Conservation (phyloP, 2,329 filamentous ascomycete species). For the Cordyceps pruinosa region DNA sequence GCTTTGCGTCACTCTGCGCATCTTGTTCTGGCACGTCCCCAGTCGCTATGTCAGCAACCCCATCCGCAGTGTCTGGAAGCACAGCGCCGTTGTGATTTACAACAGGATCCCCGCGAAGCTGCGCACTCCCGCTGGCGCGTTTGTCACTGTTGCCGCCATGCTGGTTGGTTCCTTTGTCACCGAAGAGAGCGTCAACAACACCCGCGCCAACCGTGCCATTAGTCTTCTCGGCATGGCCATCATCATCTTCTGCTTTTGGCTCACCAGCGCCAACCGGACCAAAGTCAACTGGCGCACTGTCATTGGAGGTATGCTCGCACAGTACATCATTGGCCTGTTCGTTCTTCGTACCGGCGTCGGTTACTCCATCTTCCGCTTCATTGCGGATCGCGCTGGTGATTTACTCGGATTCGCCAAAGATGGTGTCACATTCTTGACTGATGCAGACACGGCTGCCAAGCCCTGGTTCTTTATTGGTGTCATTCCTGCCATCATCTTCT, state of each 20-base stretch:
- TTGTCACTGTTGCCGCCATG: slow-evolving; percentile 62
- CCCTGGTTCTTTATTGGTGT: slow-evolving; percentile 70
- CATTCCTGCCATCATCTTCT: slow-evolving; percentile 92
- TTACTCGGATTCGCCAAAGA: slow-evolving; percentile 69
- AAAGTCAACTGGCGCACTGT: slow-evolving; percentile 68
- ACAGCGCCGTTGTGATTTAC: slow-evolving; percentile 53
- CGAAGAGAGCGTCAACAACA: slow-evolving; percentile 67
- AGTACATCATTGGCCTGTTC: slow-evolving; percentile 84
- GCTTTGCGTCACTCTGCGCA: slow-evolving; percentile 64
- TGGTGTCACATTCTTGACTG: slow-evolving; percentile 63
- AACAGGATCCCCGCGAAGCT: slow-evolving; percentile 59
- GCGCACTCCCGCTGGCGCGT: slow-evolving; percentile 55
- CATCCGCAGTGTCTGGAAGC: slow-evolving; percentile 60
- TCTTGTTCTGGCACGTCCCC: slow-evolving; percentile 68
- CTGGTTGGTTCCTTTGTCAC: slow-evolving; percentile 73
- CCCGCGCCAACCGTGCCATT: slow-evolving; percentile 68
- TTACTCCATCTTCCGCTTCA: slow-evolving; percentile 87
- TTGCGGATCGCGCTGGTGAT: slow-evolving; percentile 65
- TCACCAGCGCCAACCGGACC: slow-evolving; percentile 63
- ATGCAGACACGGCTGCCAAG: slow-evolving; percentile 35
- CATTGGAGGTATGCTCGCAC: slow-evolving; percentile 79
- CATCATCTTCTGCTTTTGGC: slow-evolving; percentile 60
- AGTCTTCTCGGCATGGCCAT: slow-evolving; percentile 72
- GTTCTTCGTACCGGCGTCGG: slow-evolving; percentile 75
- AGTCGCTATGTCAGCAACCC: slow-evolving; percentile 59